phyloP scores from a whole-genome alignment of 148 eudicot species.

The Simmondsia chinensis region DNA sequence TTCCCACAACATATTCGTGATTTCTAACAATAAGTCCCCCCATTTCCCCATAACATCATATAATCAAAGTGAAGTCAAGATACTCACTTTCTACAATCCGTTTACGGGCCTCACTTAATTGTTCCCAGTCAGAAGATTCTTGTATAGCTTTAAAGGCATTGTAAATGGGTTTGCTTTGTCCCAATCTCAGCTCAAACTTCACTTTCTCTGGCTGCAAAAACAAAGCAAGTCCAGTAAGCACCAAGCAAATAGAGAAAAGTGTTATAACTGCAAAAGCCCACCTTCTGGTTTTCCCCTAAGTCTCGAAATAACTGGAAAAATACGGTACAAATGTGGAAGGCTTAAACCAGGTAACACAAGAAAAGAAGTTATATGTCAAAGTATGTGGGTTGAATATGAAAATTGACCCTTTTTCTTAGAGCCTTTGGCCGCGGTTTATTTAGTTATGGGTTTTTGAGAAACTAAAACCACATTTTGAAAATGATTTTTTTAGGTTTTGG shows the following conservation, averaged over 20 bases:
- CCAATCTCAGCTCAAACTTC: conserved; percentile 79
- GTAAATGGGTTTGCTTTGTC: conserved; percentile 90
- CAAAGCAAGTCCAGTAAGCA: conserved; percentile 6
- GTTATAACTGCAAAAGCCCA: too few species aligned
- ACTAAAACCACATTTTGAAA: too few species aligned
- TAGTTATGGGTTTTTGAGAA: too few species aligned
- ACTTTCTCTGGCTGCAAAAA: conserved; percentile 85
- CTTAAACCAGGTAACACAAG: too few species aligned
- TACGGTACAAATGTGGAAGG: not conserved
- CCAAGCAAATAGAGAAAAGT: not conserved
- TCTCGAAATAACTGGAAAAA: not conserved
- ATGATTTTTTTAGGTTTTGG: too few species aligned
- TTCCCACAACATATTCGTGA: too few species aligned
- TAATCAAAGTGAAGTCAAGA: conserved; percentile 5
- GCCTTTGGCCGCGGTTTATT: too few species aligned
- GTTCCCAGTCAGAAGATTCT: conserved; percentile 72
- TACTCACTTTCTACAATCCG: conserved; percentile 85
- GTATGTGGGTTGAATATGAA: too few species aligned
- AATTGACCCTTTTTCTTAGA: too few species aligned
- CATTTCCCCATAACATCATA: too few species aligned
- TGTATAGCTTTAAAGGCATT: conserved; percentile 80
- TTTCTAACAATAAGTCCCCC: too few species aligned
- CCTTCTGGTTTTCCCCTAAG: not conserved
- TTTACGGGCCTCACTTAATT: conserved; percentile 68
- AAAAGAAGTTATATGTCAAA: too few species aligned